Conservation (phyloP, 192 early-diverging fungal species). For the Coemansia sp. region DNA sequence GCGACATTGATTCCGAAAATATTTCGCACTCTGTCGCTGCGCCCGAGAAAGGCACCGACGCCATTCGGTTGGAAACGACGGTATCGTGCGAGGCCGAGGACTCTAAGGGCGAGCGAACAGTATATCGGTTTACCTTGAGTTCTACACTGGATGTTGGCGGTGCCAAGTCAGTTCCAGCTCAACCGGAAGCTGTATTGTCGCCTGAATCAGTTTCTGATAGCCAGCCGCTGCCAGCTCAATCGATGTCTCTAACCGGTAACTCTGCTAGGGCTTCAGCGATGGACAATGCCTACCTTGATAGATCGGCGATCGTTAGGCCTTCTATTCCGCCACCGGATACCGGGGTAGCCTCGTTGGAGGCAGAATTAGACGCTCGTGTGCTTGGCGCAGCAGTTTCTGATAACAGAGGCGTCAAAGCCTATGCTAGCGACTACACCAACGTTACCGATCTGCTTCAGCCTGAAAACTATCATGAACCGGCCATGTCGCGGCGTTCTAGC, state of each 20-base stretch:
- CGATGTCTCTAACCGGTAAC: background rate
- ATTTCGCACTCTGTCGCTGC: conserved; percentile 27
- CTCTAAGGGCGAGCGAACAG: conserved; percentile 49
- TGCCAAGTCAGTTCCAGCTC: conserved; percentile 3
- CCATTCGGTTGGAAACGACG: conserved; percentile 50
- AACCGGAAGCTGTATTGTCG: conserved; percentile 2
- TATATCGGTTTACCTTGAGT: conserved; percentile 53
- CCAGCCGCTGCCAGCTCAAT: background rate
- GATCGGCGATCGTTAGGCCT: background rate
- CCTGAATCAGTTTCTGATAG: background rate
- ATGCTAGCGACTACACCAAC: conserved; percentile 3
- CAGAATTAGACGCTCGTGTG: background rate
- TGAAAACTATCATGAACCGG: conserved; percentile 47
- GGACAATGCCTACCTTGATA: background rate
- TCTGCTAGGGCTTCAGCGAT: background rate
- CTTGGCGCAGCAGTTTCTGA: background rate
- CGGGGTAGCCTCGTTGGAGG: background rate
- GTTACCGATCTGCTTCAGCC: conserved; percentile 35
- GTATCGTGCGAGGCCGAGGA: conserved; percentile 54
- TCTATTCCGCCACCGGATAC: background rate
- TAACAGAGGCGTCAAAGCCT: background rate
- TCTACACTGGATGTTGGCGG: conserved; percentile 53
- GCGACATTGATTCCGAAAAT: conserved; percentile 14
- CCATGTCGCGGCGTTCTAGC: conserved; percentile 46
- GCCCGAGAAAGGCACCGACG: conserved; percentile 43